Conservation (phyloP, 495 filamentous ascomycete species). For the Penicillium simplicissimum region DNA sequence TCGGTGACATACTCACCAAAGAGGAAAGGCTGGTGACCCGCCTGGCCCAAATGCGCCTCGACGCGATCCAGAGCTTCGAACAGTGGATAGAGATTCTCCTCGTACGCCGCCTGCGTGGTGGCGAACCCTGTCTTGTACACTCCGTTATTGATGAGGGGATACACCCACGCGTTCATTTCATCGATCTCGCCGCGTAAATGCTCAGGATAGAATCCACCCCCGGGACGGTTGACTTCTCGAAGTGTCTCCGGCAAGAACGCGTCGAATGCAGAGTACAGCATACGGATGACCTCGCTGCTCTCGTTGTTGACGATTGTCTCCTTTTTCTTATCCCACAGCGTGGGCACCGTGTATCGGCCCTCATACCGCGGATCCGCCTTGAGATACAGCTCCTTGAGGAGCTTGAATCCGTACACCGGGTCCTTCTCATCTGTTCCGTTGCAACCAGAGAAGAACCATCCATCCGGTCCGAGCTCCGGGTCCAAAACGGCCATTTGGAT, state of each 20-base stretch:
- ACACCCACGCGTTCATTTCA: conserved; percentile 64
- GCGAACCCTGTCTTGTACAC: conserved; percentile 73
- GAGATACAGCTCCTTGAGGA: conserved; percentile 72
- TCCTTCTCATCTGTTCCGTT: conserved; percentile 59
- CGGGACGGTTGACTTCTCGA: conserved; percentile 46
- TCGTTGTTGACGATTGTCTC: conserved; percentile 82
- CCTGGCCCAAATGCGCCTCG: conserved; percentile 56
- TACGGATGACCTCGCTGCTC: conserved; percentile 78
- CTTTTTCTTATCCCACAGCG: conserved; percentile 72
- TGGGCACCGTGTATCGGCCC: conserved; percentile 78
- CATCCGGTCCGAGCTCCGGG: conserved; percentile 62
- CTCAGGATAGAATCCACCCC: conserved; percentile 57
- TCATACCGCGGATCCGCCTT: conserved; percentile 65
- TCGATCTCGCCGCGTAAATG: conserved; percentile 58
- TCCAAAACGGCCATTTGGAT: conserved; percentile 71
- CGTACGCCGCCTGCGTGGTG: conserved; percentile 64
- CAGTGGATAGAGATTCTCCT: conserved; percentile 57
- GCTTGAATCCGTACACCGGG: conserved; percentile 63
- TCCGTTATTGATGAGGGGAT: conserved; percentile 66
- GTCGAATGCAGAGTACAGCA: conserved; percentile 64
- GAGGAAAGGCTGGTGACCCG: conserved; percentile 56
- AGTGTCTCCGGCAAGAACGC: conserved; percentile 51
- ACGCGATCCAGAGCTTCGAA: conserved; percentile 64
- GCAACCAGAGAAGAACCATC: conserved; percentile 72
- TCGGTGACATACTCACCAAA: conserved; percentile 68